Base-by-base conservation (phyloP, 208 protist genomes). In the Leishmania guyanensis region DNA sequence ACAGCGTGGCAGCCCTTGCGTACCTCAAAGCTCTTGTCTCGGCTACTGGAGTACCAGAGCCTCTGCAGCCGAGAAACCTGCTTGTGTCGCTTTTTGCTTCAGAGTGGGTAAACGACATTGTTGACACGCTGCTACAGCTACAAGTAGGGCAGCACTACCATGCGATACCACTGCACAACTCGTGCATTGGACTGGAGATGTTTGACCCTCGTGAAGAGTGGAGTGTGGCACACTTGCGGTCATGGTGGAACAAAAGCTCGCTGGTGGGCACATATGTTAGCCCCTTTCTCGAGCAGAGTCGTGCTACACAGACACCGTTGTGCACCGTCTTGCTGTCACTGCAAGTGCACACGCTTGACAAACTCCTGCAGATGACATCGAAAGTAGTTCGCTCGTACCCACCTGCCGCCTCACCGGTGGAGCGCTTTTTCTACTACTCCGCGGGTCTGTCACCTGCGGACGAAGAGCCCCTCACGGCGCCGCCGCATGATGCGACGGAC, bases 31-130 rank as follows among this genome's bases (percentile, higher is more conserved):
- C 79, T 33, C 62, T 91, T 10, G 66, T 70, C 6, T 33, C 50
- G 36, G 70, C 3, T 6, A 46, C 46, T 0, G 46, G 6, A 12
- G 12, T 6, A 29, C 2, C 51, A 5, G 53, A 58, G 16, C 10
- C 12, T 0, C 56, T 66, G 4, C 53, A 53, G 26, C 88, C 88
- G 14, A 53, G 26, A n/a, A 83, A 83, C 51, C 75, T 91, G 51
- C 17, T 90, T 50, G 33, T 92, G 2, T 75, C 72, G 66, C 5
- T 89, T 20, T 86, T 87, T 56, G 29, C 75, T 12, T 90, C 89
- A 29, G 68, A 84, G 68, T 86, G 85, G 82, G 53, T 86, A 39
- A 39, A 62, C 0, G 33, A 39, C 22, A 36, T 88, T 8, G 22
- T 87, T 4, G 39, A 53, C 2, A 46, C 54, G 12, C 50, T 92